Base-by-base conservation (phyloP, 805 yeast species). In the Cyberlindnera misumaiensis region DNA sequence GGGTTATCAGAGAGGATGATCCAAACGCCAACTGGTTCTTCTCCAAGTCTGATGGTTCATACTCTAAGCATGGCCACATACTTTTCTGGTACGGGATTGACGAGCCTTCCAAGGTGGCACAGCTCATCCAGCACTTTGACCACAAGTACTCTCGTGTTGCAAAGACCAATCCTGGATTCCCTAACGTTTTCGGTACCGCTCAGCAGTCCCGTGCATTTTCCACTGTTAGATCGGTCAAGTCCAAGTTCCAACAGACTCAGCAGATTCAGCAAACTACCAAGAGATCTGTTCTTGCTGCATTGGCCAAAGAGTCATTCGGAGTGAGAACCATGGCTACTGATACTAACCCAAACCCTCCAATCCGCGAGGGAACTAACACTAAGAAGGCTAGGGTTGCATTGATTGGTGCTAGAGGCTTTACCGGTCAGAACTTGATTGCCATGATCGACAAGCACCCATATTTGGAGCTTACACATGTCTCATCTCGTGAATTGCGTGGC, bases 381-480 rank as follows among this genome's bases (percentile, higher is more conserved):
- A 60, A 70, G 30, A 71, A 71, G 44, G 72, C 94, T 16, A 77
- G 77, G 49, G 88, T 93, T 34, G 98, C 96, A 1, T 73, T 93
- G 52, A 90, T 93, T 58, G 99, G 99, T 51, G 99, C 99, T 30
- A 82, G 99, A 66, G 99, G 99, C 24, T 87, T 74, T 65, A 90
- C 97, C 14, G 99, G 98, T 27, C 95, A 85, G 65, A 90, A 90
- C 54, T 73, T 93, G 60, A 87, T 93, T 47, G 74, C 82, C 28
- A 70, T 93, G 68, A 83, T 93, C 47, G 85, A 93, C 63, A 66
- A 72, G 35, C 99, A 93, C 64, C 95, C 95, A 32, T 76, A 75
- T 59, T 69, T 93, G 49, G 97, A 90, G 55, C 65, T 93, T 38
- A 73, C 90, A 6, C 95, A 93, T 58, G 97, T 93, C 38, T 90